Conservation (phyloP, 2,329 filamentous ascomycete species). For the Arthrinium phaeospermum region DNA sequence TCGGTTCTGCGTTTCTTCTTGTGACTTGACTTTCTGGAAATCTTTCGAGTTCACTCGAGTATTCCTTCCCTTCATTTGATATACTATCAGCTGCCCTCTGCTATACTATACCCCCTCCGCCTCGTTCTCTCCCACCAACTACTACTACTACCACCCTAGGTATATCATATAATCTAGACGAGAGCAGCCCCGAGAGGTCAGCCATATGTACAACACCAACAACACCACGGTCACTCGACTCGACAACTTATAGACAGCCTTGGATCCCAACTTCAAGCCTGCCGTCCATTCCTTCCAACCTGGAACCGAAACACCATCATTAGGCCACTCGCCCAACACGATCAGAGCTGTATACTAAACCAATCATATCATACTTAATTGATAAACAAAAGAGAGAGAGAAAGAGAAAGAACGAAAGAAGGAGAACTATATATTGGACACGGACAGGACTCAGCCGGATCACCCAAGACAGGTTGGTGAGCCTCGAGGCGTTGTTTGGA, state of each 20-base stretch:
- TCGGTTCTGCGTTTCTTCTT: conserved; percentile 41
- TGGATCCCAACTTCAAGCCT: conserved; percentile 31
- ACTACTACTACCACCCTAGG: conserved; percentile 21
- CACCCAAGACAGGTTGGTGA: conserved; percentile 19
- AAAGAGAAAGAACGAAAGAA: conserved; percentile 23
- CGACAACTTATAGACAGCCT: conserved; percentile 36
- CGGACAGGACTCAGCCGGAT: conserved; percentile 22
- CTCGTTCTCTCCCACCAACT: conserved; percentile 25
- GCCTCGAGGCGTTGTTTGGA: conserved; percentile 28
- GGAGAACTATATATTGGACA: neutral
- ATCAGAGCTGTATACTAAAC: conserved; percentile 38
- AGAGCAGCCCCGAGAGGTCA: conserved; percentile 18
- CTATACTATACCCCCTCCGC: conserved; percentile 24
- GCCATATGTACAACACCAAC: conserved; percentile 19
- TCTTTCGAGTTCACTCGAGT: conserved; percentile 36
- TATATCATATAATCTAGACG: conserved; percentile 26
- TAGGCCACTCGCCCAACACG: conserved; percentile 39
- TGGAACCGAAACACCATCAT: conserved; percentile 43
- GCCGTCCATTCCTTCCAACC: conserved; percentile 41
- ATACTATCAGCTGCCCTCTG: conserved; percentile 31
- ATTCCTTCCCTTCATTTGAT: conserved; percentile 41
- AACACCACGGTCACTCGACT: conserved; percentile 31
- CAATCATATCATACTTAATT: conserved; percentile 38
- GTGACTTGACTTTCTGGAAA: conserved; percentile 42
- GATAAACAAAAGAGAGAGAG: conserved; percentile 33